Evolutionary conservation across 176 grass and related monocot species (phyloP).

Genomic region (barley (Hordeum vulgare)): MorexV3_pseudomolecules_assembly NC_058518.1:132646929-132647428

Average conservation of each 20-base stretch:
- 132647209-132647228: slow-evolving; percentile 12
- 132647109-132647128: slow-evolving; percentile 69
- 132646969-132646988: no score
- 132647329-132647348: slow-evolving; percentile 55
- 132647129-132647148: slow-evolving; percentile 44
- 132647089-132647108: slow-evolving; percentile 64
- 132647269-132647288: slow-evolving; percentile 56
- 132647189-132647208: slow-evolving; percentile 8
- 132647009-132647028: not conserved
- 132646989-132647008: no score
- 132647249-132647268: slow-evolving; percentile 5
- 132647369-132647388: slow-evolving; percentile 4
- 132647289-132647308: slow-evolving; percentile 61
- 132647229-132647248: slow-evolving; percentile 17
- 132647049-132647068: slow-evolving; percentile 57
- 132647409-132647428: no score
- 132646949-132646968: no score
- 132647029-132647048: slow-evolving; percentile 50
- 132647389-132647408: no score
- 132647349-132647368: slow-evolving; percentile 65
- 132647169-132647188: not conserved
- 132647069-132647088: slow-evolving; percentile 70
- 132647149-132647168: slow-evolving; percentile 12
- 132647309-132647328: slow-evolving; percentile 56
- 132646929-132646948: no score